Percentiles rank a stretch among this genome's conserved stretches.
phyloP scores from a whole-genome alignment of 2,329 filamentous ascomycete genomes.

The Ophiocordyceps sinensis region DNA sequence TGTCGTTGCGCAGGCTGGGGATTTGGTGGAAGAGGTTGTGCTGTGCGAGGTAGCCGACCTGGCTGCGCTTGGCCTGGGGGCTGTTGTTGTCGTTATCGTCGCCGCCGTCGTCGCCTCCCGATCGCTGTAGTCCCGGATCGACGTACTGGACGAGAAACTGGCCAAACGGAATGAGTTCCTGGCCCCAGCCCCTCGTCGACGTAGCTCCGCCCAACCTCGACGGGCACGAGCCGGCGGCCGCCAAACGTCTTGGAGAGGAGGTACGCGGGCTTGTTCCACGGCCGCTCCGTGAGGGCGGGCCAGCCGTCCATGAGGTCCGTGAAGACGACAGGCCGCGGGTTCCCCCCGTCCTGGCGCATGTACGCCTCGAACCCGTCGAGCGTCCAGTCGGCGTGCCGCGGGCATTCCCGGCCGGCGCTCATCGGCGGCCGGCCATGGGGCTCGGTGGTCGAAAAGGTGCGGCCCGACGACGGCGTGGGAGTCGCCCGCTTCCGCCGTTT shows the following conservation, averaged over 20 bases:
- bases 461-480: neutral
- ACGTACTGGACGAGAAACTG: constrained; percentile 56
- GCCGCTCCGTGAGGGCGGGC: constrained; percentile 55
- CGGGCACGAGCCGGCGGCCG: constrained; percentile 67
- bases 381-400: constrained; percentile 24
- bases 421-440: constrained; percentile 14
- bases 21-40: constrained; percentile 79
- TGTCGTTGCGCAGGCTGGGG: constrained; percentile 59
- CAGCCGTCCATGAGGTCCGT: constrained; percentile 48
- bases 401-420: constrained; percentile 9
- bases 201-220: constrained; percentile 79
- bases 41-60: constrained; percentile 74
- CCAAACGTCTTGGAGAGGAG: constrained; percentile 59
- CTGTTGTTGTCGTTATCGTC: constrained; percentile 4
- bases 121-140: constrained; percentile 2
- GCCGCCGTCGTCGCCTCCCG: constrained; percentile 3
- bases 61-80: constrained; percentile 1
- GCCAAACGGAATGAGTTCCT: constrained; percentile 61
- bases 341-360: constrained; percentile 29
- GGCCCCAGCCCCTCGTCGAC: constrained; percentile 74
- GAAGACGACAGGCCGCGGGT: constrained; percentile 53
- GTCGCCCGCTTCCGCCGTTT: neutral
- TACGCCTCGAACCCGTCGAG: constrained; percentile 48
- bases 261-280: constrained; percentile 64
- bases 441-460: constrained; percentile 13